A percentile compares a stretch with the other conserved stretches of the same genome.
Conservation (phyloP, 306 rosid genomes). For the Cajanus cajan region DNA sequence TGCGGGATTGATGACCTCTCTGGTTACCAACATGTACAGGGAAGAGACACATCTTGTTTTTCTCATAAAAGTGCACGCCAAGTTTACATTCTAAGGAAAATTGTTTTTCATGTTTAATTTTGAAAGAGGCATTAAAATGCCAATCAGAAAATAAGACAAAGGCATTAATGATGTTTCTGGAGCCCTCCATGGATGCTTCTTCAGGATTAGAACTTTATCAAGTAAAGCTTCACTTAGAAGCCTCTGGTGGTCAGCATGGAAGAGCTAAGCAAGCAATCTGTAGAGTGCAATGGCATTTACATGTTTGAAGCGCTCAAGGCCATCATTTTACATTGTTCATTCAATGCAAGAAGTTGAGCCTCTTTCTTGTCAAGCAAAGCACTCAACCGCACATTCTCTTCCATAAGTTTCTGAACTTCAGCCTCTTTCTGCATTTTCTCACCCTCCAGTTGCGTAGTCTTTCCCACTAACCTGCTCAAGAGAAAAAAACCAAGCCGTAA, state of each 20-base stretch:
- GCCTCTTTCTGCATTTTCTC: constrained; percentile 95
- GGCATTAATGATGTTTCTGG: constrained; percentile 26
- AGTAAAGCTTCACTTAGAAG: constrained; percentile 19
- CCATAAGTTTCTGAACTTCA: constrained; percentile 96
- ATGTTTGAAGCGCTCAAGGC: constrained; percentile 86
- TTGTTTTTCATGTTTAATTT: constrained; percentile 16
- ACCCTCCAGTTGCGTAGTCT: constrained; percentile 92
- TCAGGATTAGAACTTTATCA: constrained; percentile 25
- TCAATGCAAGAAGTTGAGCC: constrained; percentile 96
- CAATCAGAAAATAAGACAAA: constrained; percentile 37
- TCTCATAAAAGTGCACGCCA: constrained; percentile 38
- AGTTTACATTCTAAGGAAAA: constrained; percentile 39
- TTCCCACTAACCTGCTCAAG: constrained; percentile 76
- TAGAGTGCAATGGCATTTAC: constrained; percentile 39
- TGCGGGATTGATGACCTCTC: neutral
- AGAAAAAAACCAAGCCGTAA: constrained; percentile 20
- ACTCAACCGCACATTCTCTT: constrained; percentile 87
- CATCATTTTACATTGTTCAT: constrained; percentile 99
- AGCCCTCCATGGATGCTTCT: constrained; percentile 31
- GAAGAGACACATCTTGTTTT: constrained; percentile 8
- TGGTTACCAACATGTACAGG: constrained; percentile 4
- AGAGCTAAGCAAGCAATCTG: constrained; percentile 25
- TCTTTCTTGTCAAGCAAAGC: constrained; percentile 98
- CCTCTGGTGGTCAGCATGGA: constrained; percentile 16
- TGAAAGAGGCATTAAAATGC: constrained; percentile 28